Evolutionary conservation across 1,284 basidiomycete species (phyloP), one percentile per base, ranked within the genome.

Genomic region (Ceraceosorus guamensis): DNA sequence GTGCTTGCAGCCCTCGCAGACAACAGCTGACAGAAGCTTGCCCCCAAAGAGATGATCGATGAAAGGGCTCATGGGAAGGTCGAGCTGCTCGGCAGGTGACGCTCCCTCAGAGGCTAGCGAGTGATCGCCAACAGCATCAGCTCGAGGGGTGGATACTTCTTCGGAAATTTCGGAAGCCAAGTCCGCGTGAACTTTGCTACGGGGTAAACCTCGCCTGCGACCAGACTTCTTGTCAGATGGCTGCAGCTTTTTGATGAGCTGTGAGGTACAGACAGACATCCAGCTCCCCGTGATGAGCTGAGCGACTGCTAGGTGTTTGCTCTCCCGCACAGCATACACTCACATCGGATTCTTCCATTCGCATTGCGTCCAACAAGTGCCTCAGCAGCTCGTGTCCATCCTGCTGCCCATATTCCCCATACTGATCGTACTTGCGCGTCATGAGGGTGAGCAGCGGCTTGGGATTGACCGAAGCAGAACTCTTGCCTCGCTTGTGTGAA

Each of bases 311-410:
- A n/a, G n/a, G n/a, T n/a, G n/a, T n/a, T n/a, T n/a, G n/a, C n/a
- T n/a, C n/a, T n/a, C 49, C 10, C n/a, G n/a, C n/a, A n/a, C n/a
- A n/a, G n/a, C n/a, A n/a, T n/a, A 13, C 18, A 79, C 87, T 77
- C 66, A 90, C 87, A 74, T 96, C 91, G 59, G 86, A 79, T 76
- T 96, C 91, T 74, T 96, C 91, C 89, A 92, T 91, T 50, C 89
- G 83, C 81, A 92, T 88, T n/a, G 85, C 87, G 75, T 95, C 91
- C 47, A 95, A 80, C 56, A 95, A 80, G 62, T 91, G 90, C 41
- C 89, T 82, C 47, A 95, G 79, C 63, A 93, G 86, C 78, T 95
- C 91, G 73, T 96, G 91, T 5, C 91, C 90, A 70, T 96, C 91
- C 77, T 96, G 91, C 76, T 96, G 91, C 52, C 77, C 71, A 50